Evolutionary conservation across 495 filamentous ascomycete species (phyloP), one percentile per base, ranked within the genome.

Genomic region (Alectoria sarmentosa): DNA sequence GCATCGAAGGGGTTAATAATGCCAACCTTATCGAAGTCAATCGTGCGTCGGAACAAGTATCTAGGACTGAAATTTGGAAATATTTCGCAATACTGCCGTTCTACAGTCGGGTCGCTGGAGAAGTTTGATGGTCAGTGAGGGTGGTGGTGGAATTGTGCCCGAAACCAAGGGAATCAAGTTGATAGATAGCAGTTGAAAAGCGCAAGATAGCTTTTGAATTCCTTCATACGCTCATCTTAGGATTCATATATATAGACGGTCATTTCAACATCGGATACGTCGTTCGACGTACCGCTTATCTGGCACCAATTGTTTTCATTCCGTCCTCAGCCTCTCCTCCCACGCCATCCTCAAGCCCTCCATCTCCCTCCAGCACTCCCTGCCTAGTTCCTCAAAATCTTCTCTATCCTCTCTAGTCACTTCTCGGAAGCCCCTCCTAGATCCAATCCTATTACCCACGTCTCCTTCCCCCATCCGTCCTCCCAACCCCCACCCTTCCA

Each of bases 401-500:
- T 81, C 83, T 65, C 80, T 84, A 48, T 77, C 78, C 73, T 93
- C 90, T 61, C 73, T 69, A 4, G 85, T 91, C 52, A 87, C 65
- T 68, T 88, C 82, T 41, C 71, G 71, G 10, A 81, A 83, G 21
- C 79, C 78, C 17, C 85, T 81, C 49, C 78, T 76, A 23, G 62
- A 65, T 61, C 80, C 73, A 69, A 84, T 79, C 61, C 73, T 70
- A 59, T 77, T 77, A 6, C 80, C 70, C 41, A 77, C 73, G 59
- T 74, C 70, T 36, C 69, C 69, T 67, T 78, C 73, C 4, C 85
- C 89, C 34, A 90, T 79, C 17, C 75, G 77, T 34, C 92, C 92
- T 41, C 88, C 85, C 79, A 84, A 84, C 0, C 91, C 92, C 91
- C 92, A 96, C 6, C 92, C 90, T 38, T 89, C 87, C 3, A 92